Evolutionary conservation across 2,329 filamentous ascomycete species (phyloP).

Genomic region (Claviceps humidiphila): DNA sequence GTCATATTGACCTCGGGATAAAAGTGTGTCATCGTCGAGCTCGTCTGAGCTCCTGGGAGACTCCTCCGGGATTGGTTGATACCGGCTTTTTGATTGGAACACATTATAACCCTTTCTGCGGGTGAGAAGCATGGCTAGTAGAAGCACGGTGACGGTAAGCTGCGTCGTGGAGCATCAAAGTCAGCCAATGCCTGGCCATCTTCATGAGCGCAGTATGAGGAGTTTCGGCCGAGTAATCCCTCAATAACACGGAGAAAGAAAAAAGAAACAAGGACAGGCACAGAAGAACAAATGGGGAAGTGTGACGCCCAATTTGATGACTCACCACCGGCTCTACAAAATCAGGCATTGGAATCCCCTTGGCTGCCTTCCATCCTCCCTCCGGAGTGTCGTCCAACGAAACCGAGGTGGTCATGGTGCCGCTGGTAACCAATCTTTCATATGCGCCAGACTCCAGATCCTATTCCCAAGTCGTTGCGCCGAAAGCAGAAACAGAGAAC

Average conservation of each 20-base stretch:
- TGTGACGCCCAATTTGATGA: not conserved
- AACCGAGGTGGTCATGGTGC: not conserved
- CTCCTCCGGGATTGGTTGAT: constrained; percentile 13
- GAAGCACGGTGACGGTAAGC: constrained; percentile 24
- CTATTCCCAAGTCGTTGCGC: no score
- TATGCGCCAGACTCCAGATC: no score
- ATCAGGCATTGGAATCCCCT: constrained; percentile 18
- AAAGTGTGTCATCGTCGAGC: constrained; percentile 3
- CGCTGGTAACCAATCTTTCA: not conserved
- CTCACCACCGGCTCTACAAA: constrained; percentile 22
- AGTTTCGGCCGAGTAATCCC: no score
- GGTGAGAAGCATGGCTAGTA: constrained; percentile 24
- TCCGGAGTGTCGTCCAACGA: constrained; percentile 9
- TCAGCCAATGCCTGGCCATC: not conserved
- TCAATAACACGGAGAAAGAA: no score
- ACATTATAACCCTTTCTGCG: constrained; percentile 22
- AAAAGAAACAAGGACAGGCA: no score
- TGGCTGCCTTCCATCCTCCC: constrained; percentile 13
- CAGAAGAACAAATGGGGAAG: not conserved
- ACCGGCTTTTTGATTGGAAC: constrained; percentile 10
- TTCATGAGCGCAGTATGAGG: no score
- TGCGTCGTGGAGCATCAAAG: constrained; percentile 7
- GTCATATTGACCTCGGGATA: constrained; percentile 3
- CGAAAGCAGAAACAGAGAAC: no score
- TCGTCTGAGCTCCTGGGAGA: constrained; percentile 14